Base-by-base conservation (phyloP, 139 green algal genomes). In the Klebsormidium nitens region DNA sequence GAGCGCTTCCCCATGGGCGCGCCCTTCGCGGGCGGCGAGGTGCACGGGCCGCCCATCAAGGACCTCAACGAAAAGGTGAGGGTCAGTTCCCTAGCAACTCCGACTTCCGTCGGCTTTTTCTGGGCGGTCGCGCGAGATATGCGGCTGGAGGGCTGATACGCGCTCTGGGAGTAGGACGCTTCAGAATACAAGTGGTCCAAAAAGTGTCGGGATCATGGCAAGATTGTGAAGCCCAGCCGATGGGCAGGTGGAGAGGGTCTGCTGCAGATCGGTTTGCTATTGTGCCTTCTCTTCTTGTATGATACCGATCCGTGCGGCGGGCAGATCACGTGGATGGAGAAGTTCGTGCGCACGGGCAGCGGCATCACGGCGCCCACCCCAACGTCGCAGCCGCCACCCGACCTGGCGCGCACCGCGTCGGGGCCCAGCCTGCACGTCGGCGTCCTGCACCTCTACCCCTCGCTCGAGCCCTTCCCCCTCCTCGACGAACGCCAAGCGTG, bases 1-100 rank as follows among this genome's bases (percentile, higher is more conserved):
- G 92, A 97, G 81, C 84, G 90, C 31, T 97, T 97, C 79, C 74
- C 70, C 52, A 93, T 96, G 86, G 92, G 91, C 1, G 89, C 89
- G 0, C 91, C 72, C 11, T 63, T 58, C 4, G 32, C 36, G 1
- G 6, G 60, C 1, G 88, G 91, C 31, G 70, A 83, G 34, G 83
- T 95, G 40, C 70, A 78, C 1, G 91, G 90, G 2, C 88, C 88
- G 0, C 77, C 86, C 64, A 94, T 96, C 58, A 57, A 66, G 1
- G 79, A 85, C 50, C 59, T 96, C 29, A 58, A 71, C 8, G 87
- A 93, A 36, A 93, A 95, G 69, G 86, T 93, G 50, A 14, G 19
- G 19, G 19, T 55, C 19, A 55, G 19, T 55, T 19, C 46, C 23
- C 46, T 55, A n/a, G 46, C 23, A 19, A n/a, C 23, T 55, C 46